Evolutionary conservation across 2,329 filamentous ascomycete species (phyloP).

Genomic region (Claviceps arundinis): DNA sequence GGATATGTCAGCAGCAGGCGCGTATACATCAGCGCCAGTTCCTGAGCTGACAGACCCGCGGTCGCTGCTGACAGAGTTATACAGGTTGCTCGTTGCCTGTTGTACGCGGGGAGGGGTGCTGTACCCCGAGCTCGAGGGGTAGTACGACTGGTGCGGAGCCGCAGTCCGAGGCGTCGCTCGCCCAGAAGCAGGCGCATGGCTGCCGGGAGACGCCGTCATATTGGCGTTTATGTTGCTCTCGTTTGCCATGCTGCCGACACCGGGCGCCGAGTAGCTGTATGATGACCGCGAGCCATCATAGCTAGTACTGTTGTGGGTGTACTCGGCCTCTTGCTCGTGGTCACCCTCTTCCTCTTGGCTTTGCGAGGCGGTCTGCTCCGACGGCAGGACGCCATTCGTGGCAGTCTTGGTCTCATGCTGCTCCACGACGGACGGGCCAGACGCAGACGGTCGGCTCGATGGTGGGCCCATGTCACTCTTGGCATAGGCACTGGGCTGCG

Average conservation of each 20-base stretch:
- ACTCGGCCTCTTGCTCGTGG: conserved; percentile 69
- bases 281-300: conserved; percentile 61
- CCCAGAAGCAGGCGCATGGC: conserved; percentile 66
- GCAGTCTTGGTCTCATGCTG: conserved; percentile 47
- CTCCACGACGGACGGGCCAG: conserved; percentile 48
- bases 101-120: conserved; percentile 62
- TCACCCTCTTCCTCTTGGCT: conserved; percentile 55
- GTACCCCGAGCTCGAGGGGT: conserved; percentile 55
- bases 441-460: conserved; percentile 44
- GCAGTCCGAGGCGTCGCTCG: conserved; percentile 77
- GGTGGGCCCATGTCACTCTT: conserved; percentile 87
- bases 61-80: conserved; percentile 80
- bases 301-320: conserved; percentile 67
- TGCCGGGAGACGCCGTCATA: conserved; percentile 64
- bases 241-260: conserved; percentile 50
- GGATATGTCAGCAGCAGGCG: conserved; percentile 47
- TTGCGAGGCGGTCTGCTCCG: conserved; percentile 31
- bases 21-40: conserved; percentile 55
- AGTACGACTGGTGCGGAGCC: conserved; percentile 58
- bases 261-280: conserved; percentile 65
- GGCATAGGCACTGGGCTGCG: conserved; percentile 55
- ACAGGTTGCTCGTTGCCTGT: conserved; percentile 65
- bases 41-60: conserved; percentile 47
- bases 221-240: conserved; percentile 75
- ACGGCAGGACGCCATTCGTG: conserved; percentile 56